Conservation (phyloP, 2,329 filamentous ascomycete genomes). For the Didymella lethalis region DNA sequence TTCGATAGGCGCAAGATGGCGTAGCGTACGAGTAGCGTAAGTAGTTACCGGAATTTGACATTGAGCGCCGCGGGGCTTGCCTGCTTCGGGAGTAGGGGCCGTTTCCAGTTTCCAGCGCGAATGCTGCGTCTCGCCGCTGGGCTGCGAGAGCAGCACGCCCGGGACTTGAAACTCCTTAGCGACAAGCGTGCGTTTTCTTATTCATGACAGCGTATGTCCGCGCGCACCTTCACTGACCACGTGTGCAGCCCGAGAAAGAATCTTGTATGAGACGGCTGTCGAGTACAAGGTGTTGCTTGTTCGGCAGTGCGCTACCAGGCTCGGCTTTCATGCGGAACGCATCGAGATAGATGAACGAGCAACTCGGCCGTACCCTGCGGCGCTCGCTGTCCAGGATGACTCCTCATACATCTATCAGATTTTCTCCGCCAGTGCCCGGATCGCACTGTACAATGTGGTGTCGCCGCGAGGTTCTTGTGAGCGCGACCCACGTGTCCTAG, state of each 20-base stretch:
- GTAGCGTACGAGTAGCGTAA: slow-evolving; percentile 3
- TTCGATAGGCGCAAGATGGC: slow-evolving; percentile 10
- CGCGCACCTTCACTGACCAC: slow-evolving; percentile 4
- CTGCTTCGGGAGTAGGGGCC: slow-evolving; percentile 9
- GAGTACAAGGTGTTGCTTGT: slow-evolving; percentile 13
- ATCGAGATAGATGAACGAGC: slow-evolving; percentile 2
- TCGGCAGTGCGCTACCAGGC: slow-evolving; percentile 1
- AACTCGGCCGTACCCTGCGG: slow-evolving; percentile 4
- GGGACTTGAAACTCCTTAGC: slow-evolving; percentile 14
- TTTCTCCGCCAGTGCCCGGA: slow-evolving; percentile 11
- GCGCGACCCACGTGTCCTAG: background rate
- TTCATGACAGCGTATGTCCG: background rate
- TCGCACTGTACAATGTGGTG: background rate
- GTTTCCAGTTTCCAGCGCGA: slow-evolving; percentile 4
- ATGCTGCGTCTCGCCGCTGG: slow-evolving; percentile 3
- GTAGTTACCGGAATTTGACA: background rate
- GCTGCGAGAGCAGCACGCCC: background rate
- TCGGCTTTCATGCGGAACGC: slow-evolving; percentile 12
- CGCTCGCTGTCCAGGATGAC: slow-evolving; percentile 2
- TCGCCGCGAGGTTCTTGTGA: slow-evolving; percentile 5
- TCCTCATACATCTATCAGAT: slow-evolving; percentile 9
- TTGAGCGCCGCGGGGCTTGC: background rate
- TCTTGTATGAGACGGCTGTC: background rate
- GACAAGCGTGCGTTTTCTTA: slow-evolving; percentile 1
- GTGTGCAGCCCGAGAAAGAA: slow-evolving; percentile 4